Evolutionary conservation across 2,329 filamentous ascomycete genomes (phyloP).

Genomic region (Calonectria honghensis): DNA sequence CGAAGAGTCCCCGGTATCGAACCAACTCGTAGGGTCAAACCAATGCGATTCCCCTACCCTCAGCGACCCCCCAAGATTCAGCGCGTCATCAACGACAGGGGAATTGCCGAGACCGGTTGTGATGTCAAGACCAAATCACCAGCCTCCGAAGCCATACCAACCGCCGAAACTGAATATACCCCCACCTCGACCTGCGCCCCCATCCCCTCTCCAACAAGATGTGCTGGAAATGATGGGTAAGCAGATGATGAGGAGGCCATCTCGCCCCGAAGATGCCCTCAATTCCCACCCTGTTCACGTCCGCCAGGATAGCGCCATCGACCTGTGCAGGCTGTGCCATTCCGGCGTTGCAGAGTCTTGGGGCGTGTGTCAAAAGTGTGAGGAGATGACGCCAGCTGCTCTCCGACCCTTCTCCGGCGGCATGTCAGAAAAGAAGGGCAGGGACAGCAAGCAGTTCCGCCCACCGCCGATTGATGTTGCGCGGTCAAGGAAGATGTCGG

Average conservation of each 20-base stretch:
- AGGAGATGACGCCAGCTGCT: slow-evolving; percentile 44
- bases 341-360: slow-evolving; percentile 50
- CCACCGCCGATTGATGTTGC: slow-evolving; percentile 45
- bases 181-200: background rate
- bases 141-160: background rate
- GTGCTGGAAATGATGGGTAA: slow-evolving; percentile 24
- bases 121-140: background rate
- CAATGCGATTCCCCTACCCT: slow-evolving; percentile 5
- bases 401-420: slow-evolving; percentile 30
- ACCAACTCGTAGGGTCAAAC: background rate
- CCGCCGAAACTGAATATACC: slow-evolving; percentile 3
- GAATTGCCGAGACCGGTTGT: background rate
- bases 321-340: slow-evolving; percentile 51
- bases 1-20: background rate
- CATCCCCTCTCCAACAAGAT: background rate
- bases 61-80: slow-evolving; percentile 11
- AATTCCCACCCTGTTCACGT: slow-evolving; percentile 51
- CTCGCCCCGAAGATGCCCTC: slow-evolving; percentile 47
- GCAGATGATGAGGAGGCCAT: slow-evolving; percentile 43
- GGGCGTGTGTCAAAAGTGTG: slow-evolving; percentile 51
- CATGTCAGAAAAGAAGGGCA: slow-evolving; percentile 24
- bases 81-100: background rate
- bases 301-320: slow-evolving; percentile 50
- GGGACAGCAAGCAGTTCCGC: slow-evolving; percentile 43
- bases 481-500: slow-evolving; percentile 37